Conservation (phyloP, 768 basidiomycete genomes). For the Crucibulum laeve region DNA sequence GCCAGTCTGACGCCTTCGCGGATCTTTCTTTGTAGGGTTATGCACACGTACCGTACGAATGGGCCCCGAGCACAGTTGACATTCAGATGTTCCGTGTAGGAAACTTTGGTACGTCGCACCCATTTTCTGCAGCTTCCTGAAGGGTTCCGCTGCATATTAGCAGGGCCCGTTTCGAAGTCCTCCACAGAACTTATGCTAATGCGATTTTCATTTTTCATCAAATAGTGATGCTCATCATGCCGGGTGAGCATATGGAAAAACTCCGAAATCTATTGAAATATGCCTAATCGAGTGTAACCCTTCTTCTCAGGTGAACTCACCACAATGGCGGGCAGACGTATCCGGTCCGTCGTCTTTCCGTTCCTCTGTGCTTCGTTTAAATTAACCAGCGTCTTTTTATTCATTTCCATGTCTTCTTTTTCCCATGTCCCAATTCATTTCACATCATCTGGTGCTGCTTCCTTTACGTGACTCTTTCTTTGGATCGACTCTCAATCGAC, state of each 20-base stretch:
- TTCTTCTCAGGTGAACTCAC: constrained; percentile 55
- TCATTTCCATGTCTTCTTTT: constrained; percentile 16
- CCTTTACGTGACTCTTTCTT: constrained; percentile 13
- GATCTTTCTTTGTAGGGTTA: constrained; percentile 43
- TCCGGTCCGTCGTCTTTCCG: constrained; percentile 45
- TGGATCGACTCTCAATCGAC: not conserved
- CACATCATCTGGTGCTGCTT: constrained; percentile 5
- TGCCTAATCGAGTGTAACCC: not conserved
- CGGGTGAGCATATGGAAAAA: constrained; percentile 34
- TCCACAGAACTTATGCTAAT: not conserved
- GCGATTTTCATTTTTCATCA: not conserved
- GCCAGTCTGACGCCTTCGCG: constrained; percentile 7
- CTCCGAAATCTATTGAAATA: constrained; percentile 6
- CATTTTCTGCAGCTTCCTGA: not conserved
- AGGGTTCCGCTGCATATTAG: not conserved
- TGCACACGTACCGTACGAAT: constrained; percentile 64
- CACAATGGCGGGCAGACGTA: constrained; percentile 76
- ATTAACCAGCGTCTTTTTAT: constrained; percentile 17
- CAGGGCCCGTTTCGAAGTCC: too few species aligned
- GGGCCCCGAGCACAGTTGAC: constrained; percentile 71
- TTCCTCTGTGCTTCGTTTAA: not conserved
- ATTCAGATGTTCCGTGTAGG: constrained; percentile 77
- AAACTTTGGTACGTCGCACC: constrained; percentile 46
- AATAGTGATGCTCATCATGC: constrained; percentile 66
- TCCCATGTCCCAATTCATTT: constrained; percentile 1